Conservation (phyloP, 1,284 basidiomycete species). For the Volvariella volvacea region DNA sequence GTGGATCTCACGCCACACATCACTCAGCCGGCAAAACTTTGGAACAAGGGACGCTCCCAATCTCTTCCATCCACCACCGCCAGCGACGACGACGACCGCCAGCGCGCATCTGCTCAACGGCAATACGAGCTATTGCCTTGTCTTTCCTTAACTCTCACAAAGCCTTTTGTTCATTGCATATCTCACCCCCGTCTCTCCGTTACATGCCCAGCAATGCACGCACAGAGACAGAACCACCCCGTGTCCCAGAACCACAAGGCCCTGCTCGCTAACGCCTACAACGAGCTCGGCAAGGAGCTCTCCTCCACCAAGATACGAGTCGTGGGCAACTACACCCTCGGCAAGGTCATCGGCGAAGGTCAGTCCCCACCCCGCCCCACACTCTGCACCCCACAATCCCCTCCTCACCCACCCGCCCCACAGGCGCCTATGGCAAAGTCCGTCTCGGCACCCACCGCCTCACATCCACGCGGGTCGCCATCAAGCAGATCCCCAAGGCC, state of each 20-base stretch:
- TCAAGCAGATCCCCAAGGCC: conserved; percentile 96
- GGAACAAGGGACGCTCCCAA: too few relatives aligned
- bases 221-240: conserved; percentile 62
- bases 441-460: conserved; percentile 89
- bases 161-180: conserved; percentile 2
- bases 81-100: too few relatives aligned
- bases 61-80: too few relatives aligned
- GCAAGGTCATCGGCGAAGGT: conserved; percentile 96
- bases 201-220: conserved; percentile 30
- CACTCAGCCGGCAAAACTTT: too few relatives aligned
- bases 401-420: conserved; percentile 10
- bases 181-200: conserved; percentile 17
- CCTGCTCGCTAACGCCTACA: conserved; percentile 91
- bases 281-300: conserved; percentile 93
- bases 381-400: conserved; percentile 1
- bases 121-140: too few relatives aligned
- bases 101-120: too few relatives aligned
- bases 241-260: conserved; percentile 74
- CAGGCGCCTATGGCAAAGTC: conserved; percentile 90
- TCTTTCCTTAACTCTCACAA: too few relatives aligned
- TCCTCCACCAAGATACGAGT: conserved; percentile 84
- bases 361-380: conserved; percentile 22
- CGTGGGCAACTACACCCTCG: conserved; percentile 93
- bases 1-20: too few relatives aligned
- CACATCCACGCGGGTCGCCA: conserved; percentile 84